A percentile compares a stretch with the other conserved stretches of the same genome.
These are phyloP conservation scores for Geranium incanum DNA, from an alignment of 441 rosid species.

Conservation along the genomic window DNA sequence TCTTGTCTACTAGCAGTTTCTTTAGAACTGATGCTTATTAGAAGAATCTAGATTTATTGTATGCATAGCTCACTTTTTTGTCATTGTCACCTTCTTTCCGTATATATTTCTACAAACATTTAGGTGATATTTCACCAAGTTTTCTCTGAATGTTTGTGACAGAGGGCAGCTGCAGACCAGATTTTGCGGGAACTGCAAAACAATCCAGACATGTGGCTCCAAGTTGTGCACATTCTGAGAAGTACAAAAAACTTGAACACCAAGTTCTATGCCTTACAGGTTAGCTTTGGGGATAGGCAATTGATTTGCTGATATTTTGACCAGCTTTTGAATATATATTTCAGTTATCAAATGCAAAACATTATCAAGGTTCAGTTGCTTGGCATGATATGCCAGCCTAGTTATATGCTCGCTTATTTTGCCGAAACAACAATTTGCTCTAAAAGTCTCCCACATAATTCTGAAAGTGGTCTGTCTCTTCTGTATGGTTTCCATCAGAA, in stretches of 20 bases:
- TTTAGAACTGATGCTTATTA: not conserved
- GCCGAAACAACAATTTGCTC: not conserved
- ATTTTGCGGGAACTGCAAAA: constrained; percentile 92
- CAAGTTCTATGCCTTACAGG: constrained; percentile 98
- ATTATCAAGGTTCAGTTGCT: not conserved
- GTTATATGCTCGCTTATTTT: not conserved
- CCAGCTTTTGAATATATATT: not conserved
- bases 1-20: not conserved
- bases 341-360: not conserved
- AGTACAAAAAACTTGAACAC: constrained; percentile 78
- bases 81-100: not conserved
- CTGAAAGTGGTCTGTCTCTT: not conserved
- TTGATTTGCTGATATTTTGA: not conserved
- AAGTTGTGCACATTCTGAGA: constrained; percentile 90
- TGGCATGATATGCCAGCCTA: not conserved
- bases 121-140: not conserved
- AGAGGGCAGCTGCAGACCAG: constrained; percentile 96
- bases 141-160: constrained; percentile 16
- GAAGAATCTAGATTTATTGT: not conserved
- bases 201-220: constrained; percentile 98
- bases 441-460: not conserved
- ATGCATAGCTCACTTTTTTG: not conserved
- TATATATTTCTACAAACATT: not conserved
- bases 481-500: not conserved
- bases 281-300: constrained; percentile 19